Conservation (phyloP, 1,284 basidiomycete genomes). For the Caloboletus firmus region DNA sequence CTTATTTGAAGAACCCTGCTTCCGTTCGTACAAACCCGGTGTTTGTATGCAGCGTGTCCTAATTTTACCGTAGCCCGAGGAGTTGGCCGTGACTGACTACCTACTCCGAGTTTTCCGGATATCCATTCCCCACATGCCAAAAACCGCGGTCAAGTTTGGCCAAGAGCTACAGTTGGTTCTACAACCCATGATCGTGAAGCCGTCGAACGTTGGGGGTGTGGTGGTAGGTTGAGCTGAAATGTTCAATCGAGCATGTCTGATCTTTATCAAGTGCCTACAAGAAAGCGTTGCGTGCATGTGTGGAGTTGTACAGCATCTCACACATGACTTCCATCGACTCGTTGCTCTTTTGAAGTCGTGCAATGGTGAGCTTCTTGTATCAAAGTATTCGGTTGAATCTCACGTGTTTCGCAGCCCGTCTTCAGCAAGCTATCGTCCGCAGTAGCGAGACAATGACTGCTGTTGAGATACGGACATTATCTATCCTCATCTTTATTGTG, state of each 20-base stretch:
- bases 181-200: constrained; percentile 86
- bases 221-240: constrained; percentile 43
- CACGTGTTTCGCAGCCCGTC: constrained; percentile 41
- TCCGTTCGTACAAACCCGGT: constrained; percentile 47
- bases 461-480: constrained; percentile 45
- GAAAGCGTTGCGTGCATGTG: constrained; percentile 93
- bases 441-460: constrained; percentile 34
- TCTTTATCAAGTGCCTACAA: constrained; percentile 64
- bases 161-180: constrained; percentile 79
- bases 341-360: constrained; percentile 81
- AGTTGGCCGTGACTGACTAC: constrained; percentile 79
- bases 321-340: constrained; percentile 79
- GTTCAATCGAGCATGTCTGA: neutral
- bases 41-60: neutral
- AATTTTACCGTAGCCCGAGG: constrained; percentile 64
- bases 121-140: constrained; percentile 85
- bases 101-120: constrained; percentile 85
- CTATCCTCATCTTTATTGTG: constrained; percentile 78
- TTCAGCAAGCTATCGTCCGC: constrained; percentile 54
- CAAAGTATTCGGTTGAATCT: neutral
- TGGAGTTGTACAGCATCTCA: constrained; percentile 79
- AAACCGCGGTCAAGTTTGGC: constrained; percentile 83
- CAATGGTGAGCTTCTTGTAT: constrained; percentile 53
- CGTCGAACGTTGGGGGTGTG: constrained; percentile 63
- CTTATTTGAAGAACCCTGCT: constrained; percentile 81